phyloP scores from a whole-genome alignment of 2,329 filamentous ascomycete genomes.

The Lithohypha guttulata region DNA sequence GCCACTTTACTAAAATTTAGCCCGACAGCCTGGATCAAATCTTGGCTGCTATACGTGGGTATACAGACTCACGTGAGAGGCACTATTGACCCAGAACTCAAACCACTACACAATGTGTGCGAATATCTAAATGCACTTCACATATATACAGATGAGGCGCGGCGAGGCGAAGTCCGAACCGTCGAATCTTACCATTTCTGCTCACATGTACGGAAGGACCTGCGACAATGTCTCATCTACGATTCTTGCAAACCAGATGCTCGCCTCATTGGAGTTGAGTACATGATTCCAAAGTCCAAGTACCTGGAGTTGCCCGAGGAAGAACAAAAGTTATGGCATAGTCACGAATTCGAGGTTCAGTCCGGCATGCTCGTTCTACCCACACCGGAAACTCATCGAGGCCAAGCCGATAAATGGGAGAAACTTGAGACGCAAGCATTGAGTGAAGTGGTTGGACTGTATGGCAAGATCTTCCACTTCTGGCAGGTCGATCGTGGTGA shows the following conservation, averaged over 20 bases:
- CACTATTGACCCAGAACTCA: constrained; percentile 40
- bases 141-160: constrained; percentile 61
- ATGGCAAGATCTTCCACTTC: constrained; percentile 76
- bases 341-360: constrained; percentile 59
- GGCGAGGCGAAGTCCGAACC: constrained; percentile 36
- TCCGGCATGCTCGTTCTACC: constrained; percentile 74
- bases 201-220: constrained; percentile 62
- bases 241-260: constrained; percentile 57
- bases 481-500: constrained; percentile 77
- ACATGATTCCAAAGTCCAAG: constrained; percentile 65
- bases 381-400: constrained; percentile 34
- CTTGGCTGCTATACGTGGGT: constrained; percentile 20
- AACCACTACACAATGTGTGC: constrained; percentile 63
- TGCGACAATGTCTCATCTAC: constrained; percentile 79
- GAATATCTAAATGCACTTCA: constrained; percentile 83
- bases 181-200: constrained; percentile 83
- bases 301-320: constrained; percentile 54
- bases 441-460: constrained; percentile 61
- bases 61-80: constrained; percentile 17
- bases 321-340: constrained; percentile 45
- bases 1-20: constrained; percentile 17
- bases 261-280: constrained; percentile 67
- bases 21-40: constrained; percentile 20
- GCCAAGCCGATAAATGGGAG: constrained; percentile 57
- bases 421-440: constrained; percentile 68